A percentile compares a stretch with the other conserved stretches of the same genome.
Conservation (phyloP, 2,329 filamentous ascomycete genomes). For the Metarhizium sp. region DNA sequence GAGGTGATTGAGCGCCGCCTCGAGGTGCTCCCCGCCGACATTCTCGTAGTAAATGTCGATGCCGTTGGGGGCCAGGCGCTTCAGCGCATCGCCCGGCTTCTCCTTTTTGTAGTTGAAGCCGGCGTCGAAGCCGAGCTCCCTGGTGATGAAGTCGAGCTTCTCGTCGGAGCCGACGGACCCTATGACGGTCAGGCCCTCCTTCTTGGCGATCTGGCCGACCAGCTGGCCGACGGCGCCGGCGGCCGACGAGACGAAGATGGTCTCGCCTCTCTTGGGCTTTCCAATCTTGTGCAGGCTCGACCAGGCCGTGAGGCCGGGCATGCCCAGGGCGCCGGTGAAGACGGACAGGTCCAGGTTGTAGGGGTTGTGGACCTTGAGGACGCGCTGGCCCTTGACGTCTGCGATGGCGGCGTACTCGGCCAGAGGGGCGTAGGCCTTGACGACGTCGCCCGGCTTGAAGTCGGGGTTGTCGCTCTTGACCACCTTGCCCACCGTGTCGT, state of each 20-base stretch:
- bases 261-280: constrained; percentile 55
- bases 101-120: constrained; percentile 90
- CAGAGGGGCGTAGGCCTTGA: constrained; percentile 47
- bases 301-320: constrained; percentile 59
- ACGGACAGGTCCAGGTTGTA: constrained; percentile 53
- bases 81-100: constrained; percentile 56
- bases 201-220: constrained; percentile 76
- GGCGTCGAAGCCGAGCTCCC: constrained; percentile 41
- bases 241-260: constrained; percentile 73
- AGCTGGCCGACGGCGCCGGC: constrained; percentile 75
- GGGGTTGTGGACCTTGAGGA: constrained; percentile 58
- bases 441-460: constrained; percentile 59
- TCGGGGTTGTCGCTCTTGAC: constrained; percentile 56
- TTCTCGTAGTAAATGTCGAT: constrained; percentile 59
- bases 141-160: constrained; percentile 59
- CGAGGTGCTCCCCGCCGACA: constrained; percentile 42
- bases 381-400: constrained; percentile 28
- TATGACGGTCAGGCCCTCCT: constrained; percentile 68
- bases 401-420: constrained; percentile 60
- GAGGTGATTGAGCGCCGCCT: constrained; percentile 33
- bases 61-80: constrained; percentile 63
- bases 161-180: constrained; percentile 72
- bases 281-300: constrained; percentile 59
- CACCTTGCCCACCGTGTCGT: constrained; percentile 56
- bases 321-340: constrained; percentile 62